Evolutionary conservation across 768 basidiomycete genomes (phyloP), one percentile per base, ranked within the genome.

Genomic region (Pseudohyphozyma bogoriensis): DNA sequence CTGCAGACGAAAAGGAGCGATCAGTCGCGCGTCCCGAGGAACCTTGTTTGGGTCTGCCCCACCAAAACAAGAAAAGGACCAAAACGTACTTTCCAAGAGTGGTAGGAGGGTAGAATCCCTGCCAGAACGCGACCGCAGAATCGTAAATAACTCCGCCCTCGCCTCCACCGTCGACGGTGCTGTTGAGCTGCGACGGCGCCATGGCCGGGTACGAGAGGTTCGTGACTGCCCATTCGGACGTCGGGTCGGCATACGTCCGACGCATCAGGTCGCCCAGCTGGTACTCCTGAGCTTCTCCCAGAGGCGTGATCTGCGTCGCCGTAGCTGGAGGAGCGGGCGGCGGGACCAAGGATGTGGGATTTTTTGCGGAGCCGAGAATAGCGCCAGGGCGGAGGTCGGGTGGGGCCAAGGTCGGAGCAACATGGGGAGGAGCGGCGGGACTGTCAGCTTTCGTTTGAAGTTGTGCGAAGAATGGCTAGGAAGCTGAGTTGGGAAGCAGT

Each of bases 141-240:
- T 85, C 81, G 62, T 78, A 77, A 45, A 83, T 82, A n/a, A 84
- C 82, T 37, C 77, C 80, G 22, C 79, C 80, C 73, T 87, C 85
- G 22, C 81, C 84, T 9, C 83, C 83, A 31, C 79, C 80, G 71
- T 87, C 85, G 1, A 86, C 85, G 22, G 78, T 79, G 53, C 82
- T 77, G 66, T 83, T 83, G 68, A 89, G 78, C 72, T 86, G 81
- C 67, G 77, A 84, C 26, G 75, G 77, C 44, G 65, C 77, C 22
- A 79, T 81, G 37, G 79, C 80, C 31, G 78, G 85, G 42, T 79
- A 82, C 28, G 68, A 77, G 31, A 84, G 82, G 3, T 71, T 72
- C 0, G 75, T 74, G 22, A 72, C 83, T 12, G 83, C 84, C 70
- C 78, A 79, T 35, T 75, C 85, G 47, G 85, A 85, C 74, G 78